phyloP scores from a whole-genome alignment of 1,284 basidiomycete species.

The Leccinum griseonigrum region DNA sequence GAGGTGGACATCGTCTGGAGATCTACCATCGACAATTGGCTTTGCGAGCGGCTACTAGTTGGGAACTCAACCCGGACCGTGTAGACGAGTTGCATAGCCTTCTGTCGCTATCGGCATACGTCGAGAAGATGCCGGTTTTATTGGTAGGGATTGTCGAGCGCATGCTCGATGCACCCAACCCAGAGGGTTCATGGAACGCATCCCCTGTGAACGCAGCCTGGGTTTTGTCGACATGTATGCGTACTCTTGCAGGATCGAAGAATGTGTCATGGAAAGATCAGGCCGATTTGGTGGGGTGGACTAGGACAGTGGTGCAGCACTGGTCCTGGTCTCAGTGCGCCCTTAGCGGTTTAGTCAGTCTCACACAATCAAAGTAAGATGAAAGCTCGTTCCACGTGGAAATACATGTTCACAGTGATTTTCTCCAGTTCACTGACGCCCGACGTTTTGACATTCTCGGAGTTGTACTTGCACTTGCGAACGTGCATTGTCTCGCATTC shows the following conservation, averaged over 20 bases:
- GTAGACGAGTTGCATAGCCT: constrained; percentile 47
- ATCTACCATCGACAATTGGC: constrained; percentile 47
- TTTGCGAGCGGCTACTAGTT: constrained; percentile 29
- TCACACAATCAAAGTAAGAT: constrained; percentile 50
- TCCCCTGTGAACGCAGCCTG: constrained; percentile 47
- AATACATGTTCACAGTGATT: background rate
- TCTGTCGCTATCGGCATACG: constrained; percentile 48
- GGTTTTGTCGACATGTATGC: constrained; percentile 49
- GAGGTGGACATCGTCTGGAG: constrained; percentile 60
- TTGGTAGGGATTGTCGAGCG: constrained; percentile 50
- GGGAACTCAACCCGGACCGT: constrained; percentile 33
- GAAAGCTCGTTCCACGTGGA: background rate
- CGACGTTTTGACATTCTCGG: constrained; percentile 37
- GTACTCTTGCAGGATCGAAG: constrained; percentile 41
- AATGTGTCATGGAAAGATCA: constrained; percentile 40
- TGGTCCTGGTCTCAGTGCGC: constrained; percentile 63
- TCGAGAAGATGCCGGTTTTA: constrained; percentile 41
- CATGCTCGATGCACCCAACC: constrained; percentile 38
- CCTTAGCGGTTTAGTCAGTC: constrained; percentile 49
- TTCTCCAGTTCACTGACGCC: constrained; percentile 17
- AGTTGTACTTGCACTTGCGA: constrained; percentile 47
- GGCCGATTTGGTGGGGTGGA: constrained; percentile 49
- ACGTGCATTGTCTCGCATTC: constrained; percentile 58
- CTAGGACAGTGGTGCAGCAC: constrained; percentile 39
- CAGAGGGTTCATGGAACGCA: constrained; percentile 33